Base-by-base conservation (phyloP, 495 filamentous ascomycete genomes). In the Aspergillus heteromorphus region DNA sequence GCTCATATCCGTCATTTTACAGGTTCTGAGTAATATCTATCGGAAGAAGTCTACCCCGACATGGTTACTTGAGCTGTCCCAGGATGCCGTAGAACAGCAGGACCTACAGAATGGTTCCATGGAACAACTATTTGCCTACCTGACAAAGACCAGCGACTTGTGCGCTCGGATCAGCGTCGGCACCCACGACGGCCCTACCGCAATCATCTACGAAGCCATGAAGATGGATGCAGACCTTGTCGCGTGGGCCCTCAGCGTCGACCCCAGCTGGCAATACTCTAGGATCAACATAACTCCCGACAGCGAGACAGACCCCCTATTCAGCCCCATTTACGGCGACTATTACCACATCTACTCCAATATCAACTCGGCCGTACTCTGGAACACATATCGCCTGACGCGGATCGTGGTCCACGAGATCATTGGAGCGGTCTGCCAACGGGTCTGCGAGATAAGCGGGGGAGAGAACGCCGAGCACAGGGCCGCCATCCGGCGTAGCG, bases 1-100 rank as follows among this genome's bases (percentile, higher is more conserved):
- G 47, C 23, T 43, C 31, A 42, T 8, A 7, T 0, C n/a, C n/a
- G n/a, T n/a, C n/a, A 17, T 1, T 13, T 3, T 31, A 8, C 21
- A 60, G 57, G 38, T 41, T 18, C 31, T 60, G 2, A 43, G 49
- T 10, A 60, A 55, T 21, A 17, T 60, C 13, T 60, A 51, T 45
- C 36, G 45, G 6, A 55, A 55, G 17, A 47, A n/a, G 16, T 17
- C 34, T 27, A 56, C 57, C 10, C 57, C 53, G 11, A n/a, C 49
- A 1, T 60, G 49, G 53, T 49, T 60, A 3, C 2, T 49, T 0
- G 20, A 42, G 13, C 16, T 55, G 6, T 55, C 57, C 5, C 25
- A 43, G 8, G 49, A 53, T 25, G 38, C 49, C 16, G 0, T 31
- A 13, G 18, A 20, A 7, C 16, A 45, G 8, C 57, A 45, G 10